Percentiles rank a stretch among this genome's conserved stretches.
phyloP scores from a whole-genome alignment of 2,329 filamentous ascomycete genomes.

The Aureobasidium vineae region DNA sequence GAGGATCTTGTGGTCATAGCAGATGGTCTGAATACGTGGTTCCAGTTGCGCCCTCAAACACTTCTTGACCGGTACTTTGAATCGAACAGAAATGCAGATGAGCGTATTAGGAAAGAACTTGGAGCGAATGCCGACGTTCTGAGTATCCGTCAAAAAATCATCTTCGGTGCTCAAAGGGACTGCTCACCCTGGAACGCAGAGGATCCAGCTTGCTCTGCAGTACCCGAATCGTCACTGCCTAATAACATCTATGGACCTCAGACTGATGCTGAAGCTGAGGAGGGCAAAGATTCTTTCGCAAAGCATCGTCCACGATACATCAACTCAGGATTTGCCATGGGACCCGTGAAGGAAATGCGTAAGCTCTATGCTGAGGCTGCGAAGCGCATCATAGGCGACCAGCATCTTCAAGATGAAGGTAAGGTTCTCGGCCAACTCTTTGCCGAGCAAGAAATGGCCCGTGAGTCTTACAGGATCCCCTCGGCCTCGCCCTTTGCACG shows the following conservation, averaged over 20 bases:
- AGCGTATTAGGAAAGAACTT: slow-evolving; percentile 45
- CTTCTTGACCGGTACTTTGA: slow-evolving; percentile 58
- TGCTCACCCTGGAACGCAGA: slow-evolving; percentile 48
- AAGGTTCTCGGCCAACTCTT: slow-evolving; percentile 37
- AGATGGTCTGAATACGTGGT: slow-evolving; percentile 61
- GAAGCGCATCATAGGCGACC: slow-evolving; percentile 33
- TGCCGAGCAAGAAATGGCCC: slow-evolving; percentile 37
- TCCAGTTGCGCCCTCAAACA: slow-evolving; percentile 63
- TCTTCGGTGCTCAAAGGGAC: slow-evolving; percentile 57
- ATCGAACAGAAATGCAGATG: slow-evolving; percentile 46
- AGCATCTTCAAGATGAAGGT: slow-evolving; percentile 40
- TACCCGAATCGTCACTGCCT: slow-evolving; percentile 53
- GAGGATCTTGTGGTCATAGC: slow-evolving; percentile 62
- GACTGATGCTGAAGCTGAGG: slow-evolving; percentile 50
- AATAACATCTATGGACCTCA: slow-evolving; percentile 49
- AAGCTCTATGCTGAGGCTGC: slow-evolving; percentile 37
- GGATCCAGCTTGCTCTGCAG: slow-evolving; percentile 53
- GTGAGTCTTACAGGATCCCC: slow-evolving; percentile 32
- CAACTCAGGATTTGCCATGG: slow-evolving; percentile 32
- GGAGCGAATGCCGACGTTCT: slow-evolving; percentile 28
- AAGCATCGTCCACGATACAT: slow-evolving; percentile 48
- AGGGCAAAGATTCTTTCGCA: slow-evolving; percentile 34
- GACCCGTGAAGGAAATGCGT: slow-evolving; percentile 33
- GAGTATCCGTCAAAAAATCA: slow-evolving; percentile 53
- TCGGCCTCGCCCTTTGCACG: not conserved